Evolutionary conservation across 495 filamentous ascomycete species (phyloP), one percentile per base, ranked within the genome.

Genomic region (Neurospora sp.): DNA sequence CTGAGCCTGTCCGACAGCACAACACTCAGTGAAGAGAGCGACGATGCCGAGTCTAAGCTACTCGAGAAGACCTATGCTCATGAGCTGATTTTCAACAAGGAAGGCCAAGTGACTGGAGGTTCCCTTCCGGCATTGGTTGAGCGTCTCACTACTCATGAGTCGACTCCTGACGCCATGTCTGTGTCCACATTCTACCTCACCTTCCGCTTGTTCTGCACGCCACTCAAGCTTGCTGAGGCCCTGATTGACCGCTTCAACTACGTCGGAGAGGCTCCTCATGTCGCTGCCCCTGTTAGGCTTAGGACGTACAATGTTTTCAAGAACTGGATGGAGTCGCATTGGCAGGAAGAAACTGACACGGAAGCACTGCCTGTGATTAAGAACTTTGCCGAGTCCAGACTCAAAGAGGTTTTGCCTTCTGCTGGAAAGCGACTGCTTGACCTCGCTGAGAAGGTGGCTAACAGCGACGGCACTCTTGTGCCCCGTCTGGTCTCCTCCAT

Each of bases 251-350:
- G 96, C 31, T 99, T 97, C 80, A 92, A 98, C 73, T 96, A 97
- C 76, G 91, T 97, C 71, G 91, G 87, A 7, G 92, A 96, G 59
- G 90, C 89, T 39, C 87, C 90, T 12, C 85, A 88, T 65, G 89
- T 92, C 22, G 90, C 92, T 9, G 86, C 84, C 4, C 93, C 94
- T 0, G 94, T 98, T 22, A 91, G 94, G 41, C 85, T 98, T 41
- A 89, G 96, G 18, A 93, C 98, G 0, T 98, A 97, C 85, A 98
- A 99, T 79, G 89, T 94, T 45, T 93, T 98, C 85, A 99, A 99
- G 81, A 90, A 91, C 39, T 99, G 96, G 96, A 83, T 99, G 5
- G 96, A 99, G 82, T 94, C 91, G 3, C 93, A 98, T 82, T 99
- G 96, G 96, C 90, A 92, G 37, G 88, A 91, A 73, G 89, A 93